Conservation (phyloP, 139 green algal genomes). For the Pycnococcus provasolii region DNA sequence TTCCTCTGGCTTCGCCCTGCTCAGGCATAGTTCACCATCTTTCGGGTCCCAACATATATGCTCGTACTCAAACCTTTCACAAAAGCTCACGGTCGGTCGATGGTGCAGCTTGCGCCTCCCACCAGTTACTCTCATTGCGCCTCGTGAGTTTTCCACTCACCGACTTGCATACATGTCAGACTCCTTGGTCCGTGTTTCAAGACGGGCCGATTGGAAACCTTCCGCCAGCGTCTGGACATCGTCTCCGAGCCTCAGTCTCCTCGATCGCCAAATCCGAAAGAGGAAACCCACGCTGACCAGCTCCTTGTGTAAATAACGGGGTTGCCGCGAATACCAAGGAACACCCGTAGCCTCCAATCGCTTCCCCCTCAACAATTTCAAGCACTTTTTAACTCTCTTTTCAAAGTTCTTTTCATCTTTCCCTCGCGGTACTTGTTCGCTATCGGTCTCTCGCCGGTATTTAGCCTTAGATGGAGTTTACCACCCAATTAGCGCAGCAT, state of each 20-base stretch:
- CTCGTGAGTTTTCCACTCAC: constrained; percentile 78
- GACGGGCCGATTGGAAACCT: constrained; percentile 67
- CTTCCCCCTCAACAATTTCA: constrained; percentile 91
- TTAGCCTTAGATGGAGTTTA: constrained; percentile 91
- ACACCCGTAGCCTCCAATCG: constrained; percentile 57
- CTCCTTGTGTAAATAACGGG: constrained; percentile 32
- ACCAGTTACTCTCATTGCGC: constrained; percentile 79
- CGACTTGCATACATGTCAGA: constrained; percentile 85
- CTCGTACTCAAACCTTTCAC: constrained; percentile 78
- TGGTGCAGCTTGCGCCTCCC: constrained; percentile 60
- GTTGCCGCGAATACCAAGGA: constrained; percentile 27
- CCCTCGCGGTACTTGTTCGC: constrained; percentile 91
- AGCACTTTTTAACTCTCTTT: constrained; percentile 93
- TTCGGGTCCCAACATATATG: constrained; percentile 80
- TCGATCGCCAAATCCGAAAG: constrained; percentile 50
- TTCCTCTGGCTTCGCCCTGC: constrained; percentile 85
- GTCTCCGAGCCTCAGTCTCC: constrained; percentile 57
- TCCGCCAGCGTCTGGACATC: constrained; percentile 67
- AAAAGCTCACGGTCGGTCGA: constrained; percentile 80
- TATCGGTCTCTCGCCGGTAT: constrained; percentile 86
- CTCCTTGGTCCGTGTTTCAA: constrained; percentile 96
- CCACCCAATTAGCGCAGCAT: constrained; percentile 80
- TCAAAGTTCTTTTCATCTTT: constrained; percentile 96
- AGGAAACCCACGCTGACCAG: constrained; percentile 70
- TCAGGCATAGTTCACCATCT: constrained; percentile 94